Base-by-base conservation (phyloP, 768 basidiomycete genomes). In the Melanogaster broomeanus region DNA sequence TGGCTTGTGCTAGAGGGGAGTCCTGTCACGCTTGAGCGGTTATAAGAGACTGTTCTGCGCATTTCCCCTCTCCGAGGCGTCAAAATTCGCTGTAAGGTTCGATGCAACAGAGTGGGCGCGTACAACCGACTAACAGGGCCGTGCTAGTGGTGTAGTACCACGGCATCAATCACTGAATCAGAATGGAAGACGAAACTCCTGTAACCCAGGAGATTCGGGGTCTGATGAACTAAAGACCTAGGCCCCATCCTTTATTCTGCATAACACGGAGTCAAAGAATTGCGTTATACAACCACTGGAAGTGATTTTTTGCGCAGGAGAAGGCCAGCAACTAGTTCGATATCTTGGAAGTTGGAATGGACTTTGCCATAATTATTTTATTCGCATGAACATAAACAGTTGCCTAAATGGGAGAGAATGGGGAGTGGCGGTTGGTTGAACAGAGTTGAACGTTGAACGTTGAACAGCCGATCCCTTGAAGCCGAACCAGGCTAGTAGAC, bases 401-500 rank as follows among this genome's bases (percentile, higher is more conserved):
- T 60, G 11, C 59, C 50, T 57, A 52, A 60, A 57, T 38, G 41
- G 56, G 56, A 42, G 8, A 34, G 4, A 11, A 41, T 49, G 45
- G 27, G 53, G 35, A 40, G 37, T 22, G 45, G 35, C 45, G 13
- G 42, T 48, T 48, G 37, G 30, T 54, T 57, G 40, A 48, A 47
- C 24, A n/a, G n/a, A n/a, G n/a, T n/a, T n/a, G n/a, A n/a, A n/a
- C n/a, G n/a, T n/a, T n/a, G n/a, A n/a, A n/a, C n/a, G n/a, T n/a
- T n/a, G n/a, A n/a, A n/a, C 18, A 19, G 45, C 25, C 19, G 35
- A 37, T 35, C 24, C 45, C 15, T 27, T 44, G 35, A 25, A 45
- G 33, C n/a, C 12, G 40, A n/a, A n/a, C 8, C 25, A 28, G 40
- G 24, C 21, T 30, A 11, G 15, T 42, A 2, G 9, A 28, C 41